Evolutionary conservation across 352 stramenopile genomes (phyloP).

Genomic region (Globisporangium sylvaticum): DNA sequence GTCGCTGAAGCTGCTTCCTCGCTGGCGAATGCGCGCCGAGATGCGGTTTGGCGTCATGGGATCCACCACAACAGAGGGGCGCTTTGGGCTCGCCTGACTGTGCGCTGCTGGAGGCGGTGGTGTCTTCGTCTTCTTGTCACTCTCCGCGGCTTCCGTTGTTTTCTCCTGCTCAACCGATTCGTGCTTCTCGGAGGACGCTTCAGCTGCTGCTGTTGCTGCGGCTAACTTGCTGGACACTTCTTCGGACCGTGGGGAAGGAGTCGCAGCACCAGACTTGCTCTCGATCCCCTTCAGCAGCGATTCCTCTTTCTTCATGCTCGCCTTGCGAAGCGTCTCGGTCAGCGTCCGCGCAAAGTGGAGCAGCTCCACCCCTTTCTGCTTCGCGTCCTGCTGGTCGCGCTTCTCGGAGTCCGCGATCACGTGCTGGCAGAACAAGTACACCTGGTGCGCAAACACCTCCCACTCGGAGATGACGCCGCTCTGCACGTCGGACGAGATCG

Average conservation of each 20-base stretch:
- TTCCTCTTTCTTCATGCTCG: slow-evolving; percentile 64
- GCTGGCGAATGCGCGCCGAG: slow-evolving; percentile 48
- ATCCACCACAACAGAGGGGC: slow-evolving; percentile 7
- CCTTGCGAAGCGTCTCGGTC: slow-evolving; percentile 67
- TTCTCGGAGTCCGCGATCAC: slow-evolving; percentile 60
- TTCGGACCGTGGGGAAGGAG: slow-evolving; percentile 2
- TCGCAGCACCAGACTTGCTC: not conserved
- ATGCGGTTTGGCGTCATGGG: slow-evolving; percentile 41
- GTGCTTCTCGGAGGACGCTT: not conserved
- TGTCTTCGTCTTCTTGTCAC: not conserved
- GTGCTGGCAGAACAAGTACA: slow-evolving; percentile 72
- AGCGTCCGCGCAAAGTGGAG: slow-evolving; percentile 71
- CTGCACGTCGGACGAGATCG: slow-evolving; percentile 39
- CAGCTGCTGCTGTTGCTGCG: not conserved
- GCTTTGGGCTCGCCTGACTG: slow-evolving; percentile 15
- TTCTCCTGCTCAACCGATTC: not conserved
- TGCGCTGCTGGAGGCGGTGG: slow-evolving; percentile 2
- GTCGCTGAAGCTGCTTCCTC: slow-evolving; percentile 42
- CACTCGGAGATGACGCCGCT: slow-evolving; percentile 48
- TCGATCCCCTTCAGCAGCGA: slow-evolving; percentile 42
- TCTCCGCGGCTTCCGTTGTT: not conserved
- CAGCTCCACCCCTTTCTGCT: slow-evolving; percentile 71
- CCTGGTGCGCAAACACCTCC: slow-evolving; percentile 62
- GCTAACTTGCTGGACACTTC: not conserved
- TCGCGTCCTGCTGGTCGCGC: slow-evolving; percentile 44